phyloP scores from a whole-genome alignment of 805 yeast species.

The Metschnikowia borealis region DNA sequence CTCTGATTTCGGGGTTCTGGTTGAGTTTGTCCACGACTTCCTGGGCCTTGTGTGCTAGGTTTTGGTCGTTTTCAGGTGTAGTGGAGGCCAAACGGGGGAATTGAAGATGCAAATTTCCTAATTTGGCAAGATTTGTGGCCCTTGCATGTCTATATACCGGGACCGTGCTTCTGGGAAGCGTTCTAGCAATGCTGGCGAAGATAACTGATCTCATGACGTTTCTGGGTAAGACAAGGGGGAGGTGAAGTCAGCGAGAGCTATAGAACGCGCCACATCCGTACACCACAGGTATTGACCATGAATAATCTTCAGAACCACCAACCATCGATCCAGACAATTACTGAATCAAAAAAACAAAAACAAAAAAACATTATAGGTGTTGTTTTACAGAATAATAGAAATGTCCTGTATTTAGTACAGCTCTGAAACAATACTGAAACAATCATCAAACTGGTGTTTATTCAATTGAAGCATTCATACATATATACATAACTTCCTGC shows the following conservation, averaged over 20 bases:
- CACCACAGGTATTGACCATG: neutral
- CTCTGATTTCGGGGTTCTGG: slow-evolving; percentile 29
- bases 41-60: slow-evolving; percentile 12
- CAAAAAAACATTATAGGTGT: too few species aligned
- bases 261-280: neutral
- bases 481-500: neutral
- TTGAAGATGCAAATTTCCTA: neutral
- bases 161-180: neutral
- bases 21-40: slow-evolving; percentile 17
- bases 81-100: slow-evolving; percentile 10
- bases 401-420: too few species aligned
- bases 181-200: slow-evolving; percentile 4
- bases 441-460: too few species aligned
- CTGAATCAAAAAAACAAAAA: too few species aligned
- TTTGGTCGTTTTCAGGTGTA: slow-evolving; percentile 7
- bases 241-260: neutral
- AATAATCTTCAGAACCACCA: too few species aligned
- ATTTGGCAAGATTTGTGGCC: neutral
- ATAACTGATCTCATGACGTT: slow-evolving; percentile 6
- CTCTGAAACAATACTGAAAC: too few species aligned
- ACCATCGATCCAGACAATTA: too few species aligned
- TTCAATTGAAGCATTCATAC: neutral
- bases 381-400: rapidly evolving
- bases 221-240: neutral
- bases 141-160: neutral